These are phyloP conservation scores for Dactylellina sp. DNA, from an alignment of 2,329 filamentous ascomycete species.

Conservation along the genomic window DNA sequence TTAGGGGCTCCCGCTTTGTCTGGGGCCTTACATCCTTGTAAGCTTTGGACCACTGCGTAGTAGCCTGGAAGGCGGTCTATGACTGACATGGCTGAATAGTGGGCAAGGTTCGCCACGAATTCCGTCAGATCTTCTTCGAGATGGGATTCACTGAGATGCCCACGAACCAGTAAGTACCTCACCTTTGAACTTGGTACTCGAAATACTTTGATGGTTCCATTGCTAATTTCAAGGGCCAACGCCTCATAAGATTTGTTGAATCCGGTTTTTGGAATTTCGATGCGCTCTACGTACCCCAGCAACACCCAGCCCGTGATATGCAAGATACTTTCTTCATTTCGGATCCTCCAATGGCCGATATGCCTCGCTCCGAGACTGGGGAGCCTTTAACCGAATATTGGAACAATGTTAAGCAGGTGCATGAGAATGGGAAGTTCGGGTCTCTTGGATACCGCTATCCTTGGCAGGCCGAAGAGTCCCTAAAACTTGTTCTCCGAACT, in stretches of 20 bases:
- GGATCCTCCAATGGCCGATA: slow-evolving; percentile 81
- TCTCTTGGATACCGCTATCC: slow-evolving; percentile 97
- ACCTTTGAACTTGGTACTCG: neutral
- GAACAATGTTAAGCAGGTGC: slow-evolving; percentile 86
- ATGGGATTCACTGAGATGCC: slow-evolving; percentile 99
- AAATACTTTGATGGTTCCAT: slow-evolving; percentile 4
- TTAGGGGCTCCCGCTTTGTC: slow-evolving; percentile 68
- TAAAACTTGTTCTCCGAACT: slow-evolving; percentile 88
- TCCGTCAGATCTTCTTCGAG: slow-evolving; percentile 98
- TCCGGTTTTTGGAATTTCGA: slow-evolving; percentile 99
- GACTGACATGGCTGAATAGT: slow-evolving; percentile 66
- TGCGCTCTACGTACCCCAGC: slow-evolving; percentile 93
- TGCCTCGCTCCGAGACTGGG: slow-evolving; percentile 71
- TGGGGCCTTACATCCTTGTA: slow-evolving; percentile 68
- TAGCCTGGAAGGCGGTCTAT: neutral
- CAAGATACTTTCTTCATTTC: slow-evolving; percentile 99
- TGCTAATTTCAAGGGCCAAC: slow-evolving; percentile 20
- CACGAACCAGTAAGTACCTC: slow-evolving; percentile 73
- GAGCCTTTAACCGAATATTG: slow-evolving; percentile 85
- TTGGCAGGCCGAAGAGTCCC: slow-evolving; percentile 87
- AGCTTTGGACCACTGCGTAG: slow-evolving; percentile 9
- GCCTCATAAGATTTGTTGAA: slow-evolving; percentile 77
- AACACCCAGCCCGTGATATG: slow-evolving; percentile 95
- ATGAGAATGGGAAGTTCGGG: slow-evolving; percentile 90
- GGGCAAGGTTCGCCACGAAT: slow-evolving; percentile 95